phyloP scores from a whole-genome alignment of 768 basidiomycete species.

The Cystobasidium onofrii region DNA sequence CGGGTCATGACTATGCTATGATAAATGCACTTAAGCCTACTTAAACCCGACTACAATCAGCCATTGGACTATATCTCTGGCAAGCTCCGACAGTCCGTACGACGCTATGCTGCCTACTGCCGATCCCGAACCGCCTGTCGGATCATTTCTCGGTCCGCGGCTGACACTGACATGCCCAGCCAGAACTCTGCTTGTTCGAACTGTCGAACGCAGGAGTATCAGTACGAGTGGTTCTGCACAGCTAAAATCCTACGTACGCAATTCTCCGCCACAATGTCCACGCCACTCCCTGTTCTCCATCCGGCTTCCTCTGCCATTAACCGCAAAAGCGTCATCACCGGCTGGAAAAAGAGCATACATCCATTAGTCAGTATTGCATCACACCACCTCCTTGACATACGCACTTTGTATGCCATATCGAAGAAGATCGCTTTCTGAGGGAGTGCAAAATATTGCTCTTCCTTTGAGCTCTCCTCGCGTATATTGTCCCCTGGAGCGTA shows the following conservation, averaged over 20 bases:
- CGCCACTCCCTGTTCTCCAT: neutral
- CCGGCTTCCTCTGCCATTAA: neutral
- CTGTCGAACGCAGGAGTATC: neutral
- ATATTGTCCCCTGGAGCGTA: neutral
- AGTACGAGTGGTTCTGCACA: too few relatives aligned
- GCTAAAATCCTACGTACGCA: neutral
- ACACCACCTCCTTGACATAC: neutral
- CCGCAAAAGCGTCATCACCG: neutral
- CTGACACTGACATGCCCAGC: neutral
- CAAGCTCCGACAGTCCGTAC: neutral
- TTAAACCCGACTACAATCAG: too few relatives aligned
- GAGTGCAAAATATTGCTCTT: neutral
- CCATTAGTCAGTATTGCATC: neutral
- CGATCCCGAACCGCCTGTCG: neutral
- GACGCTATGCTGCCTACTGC: too few relatives aligned
- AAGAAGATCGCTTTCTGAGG: neutral
- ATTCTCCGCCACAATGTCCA: constrained; percentile 1
- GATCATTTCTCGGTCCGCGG: neutral
- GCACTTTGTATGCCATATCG: constrained; percentile 15
- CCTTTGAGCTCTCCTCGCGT: neutral
- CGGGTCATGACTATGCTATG: neutral
- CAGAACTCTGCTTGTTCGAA: constrained; percentile 23
- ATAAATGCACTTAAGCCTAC: too few relatives aligned
- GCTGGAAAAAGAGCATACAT: neutral
- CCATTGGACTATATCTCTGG: too few relatives aligned